Conservation (phyloP, 495 filamentous ascomycete genomes). For the Penicillium crystallinum region DNA sequence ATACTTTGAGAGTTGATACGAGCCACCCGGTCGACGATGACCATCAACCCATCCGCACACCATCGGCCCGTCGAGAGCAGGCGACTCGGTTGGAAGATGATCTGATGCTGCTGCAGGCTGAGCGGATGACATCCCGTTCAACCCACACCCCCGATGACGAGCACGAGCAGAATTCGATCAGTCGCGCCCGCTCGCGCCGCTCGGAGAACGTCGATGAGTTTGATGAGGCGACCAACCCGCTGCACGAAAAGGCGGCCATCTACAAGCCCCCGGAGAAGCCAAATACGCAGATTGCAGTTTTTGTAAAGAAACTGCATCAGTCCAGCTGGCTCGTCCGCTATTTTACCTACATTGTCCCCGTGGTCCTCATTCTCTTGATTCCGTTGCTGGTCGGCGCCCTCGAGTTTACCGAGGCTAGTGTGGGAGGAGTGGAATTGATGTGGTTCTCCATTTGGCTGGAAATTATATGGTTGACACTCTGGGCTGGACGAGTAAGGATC, state of each 20-base stretch:
- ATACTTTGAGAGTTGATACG: conserved; percentile 36
- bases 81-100: conserved; percentile 77
- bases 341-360: conserved; percentile 76
- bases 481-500: conserved; percentile 63
- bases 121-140: conserved; percentile 61
- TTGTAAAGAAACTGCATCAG: conserved; percentile 63
- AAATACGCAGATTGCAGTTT: conserved; percentile 52
- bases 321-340: conserved; percentile 79
- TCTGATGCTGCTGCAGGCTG: conserved; percentile 73
- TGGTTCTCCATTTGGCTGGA: conserved; percentile 97
- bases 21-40: conserved; percentile 21
- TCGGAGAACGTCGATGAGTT: conserved; percentile 76
- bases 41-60: conserved; percentile 34
- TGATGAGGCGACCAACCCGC: conserved; percentile 66
- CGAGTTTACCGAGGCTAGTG: conserved; percentile 55
- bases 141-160: conserved; percentile 41
- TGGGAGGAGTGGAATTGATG: conserved; percentile 71
- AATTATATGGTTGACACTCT: conserved; percentile 87
- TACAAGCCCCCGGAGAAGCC: conserved; percentile 68
- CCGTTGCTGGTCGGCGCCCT: conserved; percentile 75
- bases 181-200: conserved; percentile 45
- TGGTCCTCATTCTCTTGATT: conserved; percentile 68
- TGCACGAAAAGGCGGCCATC: conserved; percentile 63
- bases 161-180: conserved; percentile 39
- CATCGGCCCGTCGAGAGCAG: conserved; percentile 57